phyloP scores from a whole-genome alignment of 2,329 filamentous ascomycete species.

The Pseudogymnoascus sp. region DNA sequence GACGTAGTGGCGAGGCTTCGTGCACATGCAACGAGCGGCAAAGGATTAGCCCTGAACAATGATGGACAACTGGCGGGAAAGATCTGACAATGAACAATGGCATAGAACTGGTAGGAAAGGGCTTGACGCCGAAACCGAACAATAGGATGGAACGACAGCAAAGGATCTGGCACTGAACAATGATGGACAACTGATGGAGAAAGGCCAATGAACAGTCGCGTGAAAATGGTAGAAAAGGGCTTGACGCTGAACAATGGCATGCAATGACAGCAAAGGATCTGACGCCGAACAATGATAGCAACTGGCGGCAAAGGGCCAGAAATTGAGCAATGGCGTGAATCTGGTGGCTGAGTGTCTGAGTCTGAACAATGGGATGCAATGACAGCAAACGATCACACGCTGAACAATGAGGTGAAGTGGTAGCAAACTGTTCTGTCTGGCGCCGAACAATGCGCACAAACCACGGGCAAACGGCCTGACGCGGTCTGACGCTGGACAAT shows the following conservation, averaged over 20 bases:
- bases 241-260: not conserved
- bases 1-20: not conserved
- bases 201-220: no score
- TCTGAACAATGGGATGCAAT: not conserved
- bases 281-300: not conserved
- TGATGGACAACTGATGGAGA: not conserved
- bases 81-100: not conserved
- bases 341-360: no score
- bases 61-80: not conserved
- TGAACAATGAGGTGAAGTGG: not conserved
- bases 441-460: not conserved
- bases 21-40: not conserved
- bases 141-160: no score
- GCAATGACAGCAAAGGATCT: not conserved
- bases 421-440: not conserved
- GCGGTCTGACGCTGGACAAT: not conserved
- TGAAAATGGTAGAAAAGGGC: not conserved
- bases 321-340: not conserved
- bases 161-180: not conserved
- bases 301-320: not conserved
- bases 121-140: no score
- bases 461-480: not conserved
- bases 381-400: not conserved
- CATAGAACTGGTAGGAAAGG: not conserved
- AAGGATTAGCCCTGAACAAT: not conserved